Percentiles rank a stretch among this genome's conserved stretches.
phyloP scores from a whole-genome alignment of 805 yeast genomes.

The Yarrowia yakushimensis region DNA sequence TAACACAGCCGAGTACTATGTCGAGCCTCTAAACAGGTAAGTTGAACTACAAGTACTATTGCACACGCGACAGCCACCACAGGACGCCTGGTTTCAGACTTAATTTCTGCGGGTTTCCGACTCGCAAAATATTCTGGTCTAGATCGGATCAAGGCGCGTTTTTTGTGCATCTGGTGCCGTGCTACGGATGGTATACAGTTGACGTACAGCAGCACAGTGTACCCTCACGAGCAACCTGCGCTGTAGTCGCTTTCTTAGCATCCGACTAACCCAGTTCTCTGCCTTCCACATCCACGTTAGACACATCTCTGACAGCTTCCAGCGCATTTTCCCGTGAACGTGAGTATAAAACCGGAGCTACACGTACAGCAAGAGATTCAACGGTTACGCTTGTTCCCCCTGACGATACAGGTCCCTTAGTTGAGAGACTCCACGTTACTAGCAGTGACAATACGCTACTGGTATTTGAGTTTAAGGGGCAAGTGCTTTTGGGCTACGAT shows the following conservation, averaged over 20 bases:
- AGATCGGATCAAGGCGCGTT: not conserved
- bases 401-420: not conserved
- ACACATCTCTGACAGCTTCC: constrained; percentile 1
- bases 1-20: constrained; percentile 1
- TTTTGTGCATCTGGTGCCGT: not conserved
- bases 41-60: not conserved
- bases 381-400: not conserved
- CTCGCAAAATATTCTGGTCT: not conserved
- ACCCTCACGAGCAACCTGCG: not conserved
- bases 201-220: not conserved
- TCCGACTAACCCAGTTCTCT: not conserved
- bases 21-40: constrained; percentile 17
- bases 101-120: not conserved
- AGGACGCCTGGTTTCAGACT: not conserved
- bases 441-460: no score
- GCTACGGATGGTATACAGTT: not conserved
- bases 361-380: not conserved
- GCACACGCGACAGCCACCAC: not conserved
- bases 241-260: not conserved
- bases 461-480: constrained; percentile 16
- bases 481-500: not conserved
- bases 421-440: not conserved
- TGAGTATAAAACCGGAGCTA: not conserved
- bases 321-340: not conserved
- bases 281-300: constrained; percentile 10